Evolutionary conservation across 306 rosid species (phyloP), one percentile per base, ranked within the genome.

Genomic region (Quercus dentata): DNA sequence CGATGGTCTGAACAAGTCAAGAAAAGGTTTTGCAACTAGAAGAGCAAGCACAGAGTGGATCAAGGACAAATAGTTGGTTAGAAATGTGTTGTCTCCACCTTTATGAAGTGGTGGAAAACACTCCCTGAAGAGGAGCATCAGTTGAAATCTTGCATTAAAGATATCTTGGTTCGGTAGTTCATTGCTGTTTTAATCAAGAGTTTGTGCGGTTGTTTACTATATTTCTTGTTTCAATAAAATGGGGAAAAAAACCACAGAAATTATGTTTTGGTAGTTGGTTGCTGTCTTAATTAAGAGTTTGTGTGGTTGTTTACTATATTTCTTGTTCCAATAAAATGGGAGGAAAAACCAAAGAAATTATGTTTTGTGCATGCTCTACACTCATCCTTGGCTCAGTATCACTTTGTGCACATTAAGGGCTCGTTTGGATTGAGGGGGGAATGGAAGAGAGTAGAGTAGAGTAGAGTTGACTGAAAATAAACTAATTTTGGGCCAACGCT

Each of bases 71-170:
- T 77, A 6, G 62, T 44, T 86, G 1, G 79, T 63, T 28, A 79
- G 57, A 61, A 89, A 91, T 31, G 87, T 89, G 33, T 80, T 94
- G 67, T 41, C 5, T 85, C 98, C 21, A 87, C 86, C 33, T 85
- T 91, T 46, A 56, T 69, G 23, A 77, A 63, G 74, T 86, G 88
- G 87, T 87, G 91, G 91, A 82, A 79, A 3, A n/a, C 11, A 23
- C 91, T 92, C 7, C 89, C 89, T 19, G 11, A 21, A 3, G 46
- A 41, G 46, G 65, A 81, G 6, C 83, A 85, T 61, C 81, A 77
- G 77, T 56, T 33, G 28, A 31, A 19, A 18, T 82, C 87, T 30
- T 63, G 79, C 77, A 78, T 87, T 3, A 15, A 56, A 51, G 18
- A 5, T 77, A 69, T 4, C 15, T 3, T 49, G 15, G 54, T 41